Base-by-base conservation (phyloP, 2,329 filamentous ascomycete genomes). In the Tolypocladium sp. region DNA sequence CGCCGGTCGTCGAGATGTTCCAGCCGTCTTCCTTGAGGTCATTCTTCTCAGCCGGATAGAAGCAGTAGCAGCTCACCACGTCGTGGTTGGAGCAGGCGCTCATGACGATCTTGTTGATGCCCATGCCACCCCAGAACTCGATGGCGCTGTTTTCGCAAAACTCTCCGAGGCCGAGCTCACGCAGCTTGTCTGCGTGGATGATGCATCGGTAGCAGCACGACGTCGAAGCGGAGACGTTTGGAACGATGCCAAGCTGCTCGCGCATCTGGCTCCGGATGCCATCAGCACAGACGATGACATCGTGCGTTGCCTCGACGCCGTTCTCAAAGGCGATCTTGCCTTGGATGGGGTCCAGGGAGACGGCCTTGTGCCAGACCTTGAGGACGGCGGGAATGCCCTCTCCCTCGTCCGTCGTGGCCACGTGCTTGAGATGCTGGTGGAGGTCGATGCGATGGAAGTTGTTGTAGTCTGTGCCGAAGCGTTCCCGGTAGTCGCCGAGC, bases 51-150 rank as follows among this genome's bases (percentile, higher is more conserved):
- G 82, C 76, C 0, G 84, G 79, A 68, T 86, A 88, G 74, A 88
- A 88, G 71, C 84, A 87, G 70, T 87, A 87, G 71, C 84, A 88
- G 0, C 82, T 85, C 12, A 86, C 73, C 4, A 87, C 70, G 49
- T 79, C 78, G 55, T 83, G 82, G 44, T 77, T 78, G 64, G 85
- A 83, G 71, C 85, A 88, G n/a, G 84, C 82, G 0, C 82, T 86
- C 15, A 87, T 75, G 20, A 88, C 84, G 61, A 88, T 86, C 73
- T 87, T 87, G 68, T 86, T 78, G 60, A 69, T 71, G 57, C 82
- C 79, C 38, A 82, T 76, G n/a, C 85, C 85, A 38, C 85, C 84
- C 84, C 84, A 88, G 71, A 85, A 87, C 67, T 87, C 82, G 6
- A 88, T 74, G 1, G 83, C 84, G 37, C 70, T 74, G 69, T 86